These are phyloP conservation scores for Sechiopsis laciniata DNA, from an alignment of 306 rosid genomes.

Conservation along the genomic window DNA sequence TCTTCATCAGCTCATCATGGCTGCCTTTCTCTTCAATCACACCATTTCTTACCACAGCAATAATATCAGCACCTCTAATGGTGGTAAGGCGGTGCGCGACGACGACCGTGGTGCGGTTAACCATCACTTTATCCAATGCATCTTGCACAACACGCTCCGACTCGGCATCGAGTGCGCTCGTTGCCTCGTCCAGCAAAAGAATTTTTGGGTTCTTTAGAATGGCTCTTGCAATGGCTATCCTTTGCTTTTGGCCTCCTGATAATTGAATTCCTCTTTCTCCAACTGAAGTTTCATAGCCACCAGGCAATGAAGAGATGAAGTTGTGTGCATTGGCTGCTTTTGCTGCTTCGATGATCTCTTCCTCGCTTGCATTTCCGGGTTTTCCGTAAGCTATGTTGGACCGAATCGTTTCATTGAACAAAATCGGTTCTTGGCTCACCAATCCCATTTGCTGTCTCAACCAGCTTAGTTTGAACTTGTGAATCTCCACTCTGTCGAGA, in stretches of 20 bases:
- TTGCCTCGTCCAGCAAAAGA: constrained; percentile 83
- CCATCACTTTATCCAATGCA: constrained; percentile 73
- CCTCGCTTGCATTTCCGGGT: constrained; percentile 45
- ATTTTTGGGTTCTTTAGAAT: constrained; percentile 70
- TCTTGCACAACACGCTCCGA: constrained; percentile 77
- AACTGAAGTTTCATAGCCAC: constrained; percentile 58
- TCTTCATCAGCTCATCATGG: constrained; percentile 66
- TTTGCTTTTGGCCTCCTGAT: constrained; percentile 89
- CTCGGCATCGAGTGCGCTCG: constrained; percentile 85
- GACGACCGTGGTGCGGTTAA: constrained; percentile 68
- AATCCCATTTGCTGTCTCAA: constrained; percentile 80
- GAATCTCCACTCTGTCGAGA: constrained; percentile 54
- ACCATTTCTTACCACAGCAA: constrained; percentile 71
- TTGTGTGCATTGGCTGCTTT: constrained; percentile 63
- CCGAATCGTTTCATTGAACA: constrained; percentile 74
- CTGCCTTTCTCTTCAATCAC: constrained; percentile 65
- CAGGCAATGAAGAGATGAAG: constrained; percentile 60
- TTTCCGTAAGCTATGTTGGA: constrained; percentile 75
- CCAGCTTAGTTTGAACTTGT: constrained; percentile 53
- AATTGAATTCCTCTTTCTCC: constrained; percentile 85
- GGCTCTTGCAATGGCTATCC: constrained; percentile 86
- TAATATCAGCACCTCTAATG: constrained; percentile 62
- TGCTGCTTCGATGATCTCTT: constrained; percentile 68
- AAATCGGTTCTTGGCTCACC: constrained; percentile 87
- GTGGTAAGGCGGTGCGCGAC: constrained; percentile 82